A percentile compares a stretch with the other conserved stretches of the same genome.
Conservation (phyloP, 2,329 filamentous ascomycete genomes). For the Hypoxylon sp. region DNA sequence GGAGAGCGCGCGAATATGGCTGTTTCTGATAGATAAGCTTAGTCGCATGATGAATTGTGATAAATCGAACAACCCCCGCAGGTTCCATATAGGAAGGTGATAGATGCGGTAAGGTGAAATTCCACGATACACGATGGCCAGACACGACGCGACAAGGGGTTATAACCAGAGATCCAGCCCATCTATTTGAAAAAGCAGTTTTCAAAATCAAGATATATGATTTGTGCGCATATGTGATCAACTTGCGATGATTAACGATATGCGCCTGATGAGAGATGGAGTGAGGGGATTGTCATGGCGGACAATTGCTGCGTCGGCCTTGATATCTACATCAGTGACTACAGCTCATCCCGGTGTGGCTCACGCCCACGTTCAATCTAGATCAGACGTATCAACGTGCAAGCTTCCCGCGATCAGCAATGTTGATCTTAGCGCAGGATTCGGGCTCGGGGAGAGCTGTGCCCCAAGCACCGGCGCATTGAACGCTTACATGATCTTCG, state of each 20-base stretch:
- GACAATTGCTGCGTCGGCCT: too few relatives aligned
- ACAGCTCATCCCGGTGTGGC: not conserved
- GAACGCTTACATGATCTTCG: slow-evolving; percentile 49
- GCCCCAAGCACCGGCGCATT: slow-evolving; percentile 46
- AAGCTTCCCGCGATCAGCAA: slow-evolving; percentile 39
- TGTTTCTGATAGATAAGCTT: slow-evolving; percentile 6
- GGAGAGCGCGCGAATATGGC: not conserved
- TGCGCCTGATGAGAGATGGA: not conserved
- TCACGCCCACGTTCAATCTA: too few relatives aligned
- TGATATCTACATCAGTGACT: slow-evolving; percentile 2
- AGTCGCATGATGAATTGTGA: too few relatives aligned
- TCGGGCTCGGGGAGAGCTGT: slow-evolving; percentile 44
- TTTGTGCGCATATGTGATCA: not conserved
- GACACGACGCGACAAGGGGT: too few relatives aligned
- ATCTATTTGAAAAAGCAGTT: too few relatives aligned
- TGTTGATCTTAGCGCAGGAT: slow-evolving; percentile 45
- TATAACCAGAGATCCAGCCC: too few relatives aligned
- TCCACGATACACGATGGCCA: too few relatives aligned
- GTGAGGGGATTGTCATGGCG: not conserved
- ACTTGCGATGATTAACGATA: not conserved
- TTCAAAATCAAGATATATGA: too few relatives aligned
- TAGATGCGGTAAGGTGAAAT: too few relatives aligned
- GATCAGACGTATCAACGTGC: slow-evolving; percentile 36
- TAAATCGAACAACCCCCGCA: too few relatives aligned
- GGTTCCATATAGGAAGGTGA: slow-evolving; percentile 25